phyloP scores from a whole-genome alignment of 805 yeast species.

The Saccharomycopsis selenospora region DNA sequence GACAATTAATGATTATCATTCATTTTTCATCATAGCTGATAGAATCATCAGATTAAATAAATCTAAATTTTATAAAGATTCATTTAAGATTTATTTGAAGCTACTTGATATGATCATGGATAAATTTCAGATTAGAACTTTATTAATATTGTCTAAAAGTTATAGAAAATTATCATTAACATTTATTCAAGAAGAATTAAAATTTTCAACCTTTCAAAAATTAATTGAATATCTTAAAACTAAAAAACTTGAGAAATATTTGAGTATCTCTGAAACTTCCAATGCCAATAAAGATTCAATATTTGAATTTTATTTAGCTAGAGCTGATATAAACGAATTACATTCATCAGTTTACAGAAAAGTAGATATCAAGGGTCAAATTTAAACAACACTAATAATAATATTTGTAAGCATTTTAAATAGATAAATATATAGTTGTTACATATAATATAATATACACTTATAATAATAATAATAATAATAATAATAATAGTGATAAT shows the following conservation, averaged over 20 bases:
- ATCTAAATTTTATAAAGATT: conserved; percentile 17
- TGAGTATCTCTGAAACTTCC: conserved; percentile 24
- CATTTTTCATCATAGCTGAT: conserved; percentile 39
- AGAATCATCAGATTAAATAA: conserved; percentile 36
- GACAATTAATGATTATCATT: conserved; percentile 42
- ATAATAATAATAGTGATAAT: no score
- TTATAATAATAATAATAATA: no score
- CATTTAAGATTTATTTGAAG: conserved; percentile 21
- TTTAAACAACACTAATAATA: no score
- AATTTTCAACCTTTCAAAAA: conserved; percentile 34
- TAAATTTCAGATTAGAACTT: conserved; percentile 50
- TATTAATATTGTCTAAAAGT: conserved; percentile 48
- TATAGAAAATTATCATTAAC: conserved; percentile 42
- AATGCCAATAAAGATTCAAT: conserved; percentile 26
- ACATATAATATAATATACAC: no score
- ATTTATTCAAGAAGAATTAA: conserved; percentile 34
- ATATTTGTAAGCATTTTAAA: neutral
- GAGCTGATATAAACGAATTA: conserved; percentile 31
- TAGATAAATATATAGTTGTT: neutral
- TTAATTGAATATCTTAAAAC: conserved; percentile 36
- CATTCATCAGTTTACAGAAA: conserved; percentile 39
- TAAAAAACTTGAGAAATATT: conserved; percentile 32
- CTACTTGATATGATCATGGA: conserved; percentile 48
- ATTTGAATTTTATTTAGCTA: conserved; percentile 32
- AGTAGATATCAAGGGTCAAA: conserved; percentile 89